These are phyloP conservation scores for Spiraea crenata DNA, from an alignment of 331 rosid species.

Conservation along the genomic window DNA sequence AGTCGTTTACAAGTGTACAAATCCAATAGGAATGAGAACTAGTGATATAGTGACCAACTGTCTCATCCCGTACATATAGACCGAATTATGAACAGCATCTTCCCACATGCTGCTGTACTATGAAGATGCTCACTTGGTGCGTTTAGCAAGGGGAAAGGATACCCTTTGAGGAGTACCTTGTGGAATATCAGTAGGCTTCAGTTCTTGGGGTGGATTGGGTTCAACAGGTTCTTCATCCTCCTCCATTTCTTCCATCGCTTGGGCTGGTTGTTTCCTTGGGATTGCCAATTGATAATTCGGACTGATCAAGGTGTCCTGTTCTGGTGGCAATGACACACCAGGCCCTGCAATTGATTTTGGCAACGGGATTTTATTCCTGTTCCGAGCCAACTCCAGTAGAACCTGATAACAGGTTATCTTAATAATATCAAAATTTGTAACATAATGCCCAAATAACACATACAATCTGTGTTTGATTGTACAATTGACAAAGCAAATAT, in stretches of 20 bases:
- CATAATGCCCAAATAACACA: background rate
- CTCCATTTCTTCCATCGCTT: constrained; percentile 66
- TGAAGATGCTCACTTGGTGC: constrained; percentile 30
- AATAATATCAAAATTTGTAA: constrained; percentile 4
- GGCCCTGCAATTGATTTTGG: constrained; percentile 68
- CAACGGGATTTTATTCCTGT: constrained; percentile 71
- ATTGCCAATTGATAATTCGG: constrained; percentile 80
- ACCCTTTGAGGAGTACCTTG: constrained; percentile 59
- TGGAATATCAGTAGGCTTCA: constrained; percentile 39
- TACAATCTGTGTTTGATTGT: background rate
- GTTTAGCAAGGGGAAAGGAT: constrained; percentile 54
- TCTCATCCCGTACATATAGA: background rate
- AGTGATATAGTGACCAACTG: background rate
- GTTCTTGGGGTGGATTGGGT: constrained; percentile 58
- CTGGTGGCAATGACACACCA: constrained; percentile 75
- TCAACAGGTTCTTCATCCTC: constrained; percentile 59
- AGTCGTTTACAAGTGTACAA: background rate
- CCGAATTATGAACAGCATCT: background rate
- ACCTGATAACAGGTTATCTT: constrained; percentile 47
- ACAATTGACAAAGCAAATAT: background rate
- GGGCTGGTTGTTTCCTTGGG: constrained; percentile 65
- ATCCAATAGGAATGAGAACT: background rate
- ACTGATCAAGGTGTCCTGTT: constrained; percentile 73
- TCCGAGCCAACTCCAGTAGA: constrained; percentile 75
- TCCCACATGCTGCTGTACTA: background rate